Evolutionary conservation across 805 yeast species (phyloP).

Genomic region (Schizosaccharomyces osmophilus): DNA sequence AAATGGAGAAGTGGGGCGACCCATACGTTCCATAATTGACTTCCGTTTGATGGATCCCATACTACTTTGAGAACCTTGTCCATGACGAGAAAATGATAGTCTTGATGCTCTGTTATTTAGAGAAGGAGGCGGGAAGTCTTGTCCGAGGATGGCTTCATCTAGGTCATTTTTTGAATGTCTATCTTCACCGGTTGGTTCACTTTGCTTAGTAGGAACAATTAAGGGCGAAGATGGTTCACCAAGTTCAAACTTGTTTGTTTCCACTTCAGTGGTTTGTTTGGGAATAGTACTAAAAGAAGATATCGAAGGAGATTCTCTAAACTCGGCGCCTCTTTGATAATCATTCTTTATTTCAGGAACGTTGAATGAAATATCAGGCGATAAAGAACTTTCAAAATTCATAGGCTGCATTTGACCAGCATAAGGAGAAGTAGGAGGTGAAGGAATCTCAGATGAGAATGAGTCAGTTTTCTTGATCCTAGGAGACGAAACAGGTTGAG

Average conservation of each 20-base stretch:
- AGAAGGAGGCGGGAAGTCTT: neutral
- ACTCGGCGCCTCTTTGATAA: no score
- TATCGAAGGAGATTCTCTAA: no score
- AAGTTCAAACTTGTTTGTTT: no score
- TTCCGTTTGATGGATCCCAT: neutral
- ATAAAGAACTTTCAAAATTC: neutral
- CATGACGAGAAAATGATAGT: neutral
- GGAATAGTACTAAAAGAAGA: no score
- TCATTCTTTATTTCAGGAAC: no score
- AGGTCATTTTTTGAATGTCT: neutral
- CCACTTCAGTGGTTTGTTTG: no score
- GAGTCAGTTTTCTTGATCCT: neutral
- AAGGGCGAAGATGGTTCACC: no score
- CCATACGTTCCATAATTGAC: conserved; percentile 1
- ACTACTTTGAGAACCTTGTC: neutral
- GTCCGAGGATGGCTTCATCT: neutral
- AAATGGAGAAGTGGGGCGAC: neutral
- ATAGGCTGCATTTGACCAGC: neutral
- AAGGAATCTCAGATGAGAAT: neutral
- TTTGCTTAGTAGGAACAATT: no score
- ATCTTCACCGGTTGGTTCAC: no score
- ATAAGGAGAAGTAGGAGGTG: neutral
- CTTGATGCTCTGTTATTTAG: neutral
- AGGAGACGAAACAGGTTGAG: neutral
- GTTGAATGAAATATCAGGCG: no score